Percentiles rank a stretch among this genome's conserved stretches.
These are phyloP conservation scores for Solanum neorickii DNA, from an alignment of 257 asterid species.

Conservation along the genomic window DNA sequence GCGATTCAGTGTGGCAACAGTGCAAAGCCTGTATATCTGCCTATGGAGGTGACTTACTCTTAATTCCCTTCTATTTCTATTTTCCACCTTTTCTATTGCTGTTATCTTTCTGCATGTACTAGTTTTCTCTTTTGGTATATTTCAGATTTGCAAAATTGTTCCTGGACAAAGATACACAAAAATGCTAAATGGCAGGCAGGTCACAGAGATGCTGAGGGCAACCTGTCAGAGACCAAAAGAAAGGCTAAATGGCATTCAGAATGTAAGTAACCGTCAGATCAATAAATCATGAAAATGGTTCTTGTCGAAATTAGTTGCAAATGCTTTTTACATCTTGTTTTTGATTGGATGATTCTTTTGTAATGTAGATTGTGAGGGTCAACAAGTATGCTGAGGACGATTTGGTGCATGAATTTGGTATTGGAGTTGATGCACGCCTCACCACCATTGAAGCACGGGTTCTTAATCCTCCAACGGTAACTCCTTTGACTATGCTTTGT, in stretches of 20 bases:
- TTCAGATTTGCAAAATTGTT: conserved; percentile 46
- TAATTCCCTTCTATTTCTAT: neutral
- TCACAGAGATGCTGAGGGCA: conserved; percentile 47
- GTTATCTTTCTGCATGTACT: neutral
- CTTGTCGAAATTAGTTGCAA: neutral
- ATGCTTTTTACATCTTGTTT: neutral
- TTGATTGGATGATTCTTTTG: neutral
- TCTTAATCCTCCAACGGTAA: conserved; percentile 62
- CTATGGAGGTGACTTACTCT: conserved; percentile 62
- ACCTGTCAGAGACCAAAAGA: conserved; percentile 57
- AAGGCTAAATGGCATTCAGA: conserved; percentile 12
- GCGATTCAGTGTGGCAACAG: conserved; percentile 60
- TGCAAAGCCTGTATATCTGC: conserved; percentile 46
- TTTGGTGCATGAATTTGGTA: conserved; percentile 50
- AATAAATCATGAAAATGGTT: neutral
- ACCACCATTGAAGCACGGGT: conserved; percentile 61
- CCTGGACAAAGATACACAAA: conserved; percentile 48
- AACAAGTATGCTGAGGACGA: conserved; percentile 23
- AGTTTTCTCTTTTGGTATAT: neutral
- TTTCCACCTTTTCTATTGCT: neutral
- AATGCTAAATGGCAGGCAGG: conserved; percentile 55
- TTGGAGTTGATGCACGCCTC: conserved; percentile 28
- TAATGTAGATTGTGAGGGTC: conserved; percentile 25
- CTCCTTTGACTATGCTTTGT: neutral
- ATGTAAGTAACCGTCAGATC: conserved; percentile 12